phyloP scores from a whole-genome alignment of 257 asterid genomes.

The Solanum ossicruentum region DNA sequence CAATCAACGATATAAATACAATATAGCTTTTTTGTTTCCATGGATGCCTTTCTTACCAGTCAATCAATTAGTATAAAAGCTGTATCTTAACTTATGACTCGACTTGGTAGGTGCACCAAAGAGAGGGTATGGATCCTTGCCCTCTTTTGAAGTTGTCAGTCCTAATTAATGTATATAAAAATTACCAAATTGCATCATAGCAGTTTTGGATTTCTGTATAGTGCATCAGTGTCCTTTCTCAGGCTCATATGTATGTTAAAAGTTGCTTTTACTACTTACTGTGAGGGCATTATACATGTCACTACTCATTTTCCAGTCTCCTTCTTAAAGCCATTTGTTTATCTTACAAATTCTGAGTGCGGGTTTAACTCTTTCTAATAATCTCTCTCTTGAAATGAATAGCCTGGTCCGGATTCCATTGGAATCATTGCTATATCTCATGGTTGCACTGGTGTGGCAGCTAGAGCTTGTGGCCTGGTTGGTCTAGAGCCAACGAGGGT shows the following conservation, averaged over 20 bases:
- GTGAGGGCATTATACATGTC: background rate
- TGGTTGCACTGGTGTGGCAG: conserved; percentile 99
- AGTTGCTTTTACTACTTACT: background rate
- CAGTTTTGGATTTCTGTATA: background rate
- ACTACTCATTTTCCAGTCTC: background rate
- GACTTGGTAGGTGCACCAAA: background rate
- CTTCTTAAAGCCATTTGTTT: background rate
- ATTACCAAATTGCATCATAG: background rate
- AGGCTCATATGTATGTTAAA: background rate
- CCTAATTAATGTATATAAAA: background rate
- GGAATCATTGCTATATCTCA: conserved; percentile 99
- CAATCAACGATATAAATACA: background rate
- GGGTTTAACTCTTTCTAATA: background rate
- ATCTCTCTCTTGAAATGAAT: conserved; percentile 4
- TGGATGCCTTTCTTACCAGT: background rate
- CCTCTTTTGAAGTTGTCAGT: background rate
- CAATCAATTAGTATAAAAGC: background rate
- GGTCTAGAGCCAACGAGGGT: conserved; percentile 92
- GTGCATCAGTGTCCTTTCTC: background rate
- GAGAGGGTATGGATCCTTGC: background rate
- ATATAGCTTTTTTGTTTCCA: background rate
- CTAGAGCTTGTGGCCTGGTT: conserved; percentile 92
- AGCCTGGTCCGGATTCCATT: conserved; percentile 99
- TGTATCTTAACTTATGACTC: background rate
- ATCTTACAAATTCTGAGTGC: background rate